Conservation (phyloP, 78 protist species). For the Dictyostelium brefeldianum region DNA sequence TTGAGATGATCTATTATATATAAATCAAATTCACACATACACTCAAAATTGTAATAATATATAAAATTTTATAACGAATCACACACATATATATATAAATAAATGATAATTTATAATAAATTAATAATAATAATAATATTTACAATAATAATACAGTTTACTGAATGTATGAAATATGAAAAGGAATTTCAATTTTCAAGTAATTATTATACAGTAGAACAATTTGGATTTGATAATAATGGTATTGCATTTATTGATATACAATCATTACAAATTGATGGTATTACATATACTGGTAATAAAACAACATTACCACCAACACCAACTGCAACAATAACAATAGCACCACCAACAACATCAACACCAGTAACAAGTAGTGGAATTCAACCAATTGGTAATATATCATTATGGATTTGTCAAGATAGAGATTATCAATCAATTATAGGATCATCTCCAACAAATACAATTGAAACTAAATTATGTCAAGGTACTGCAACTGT, state of each 20-base stretch:
- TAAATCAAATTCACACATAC: too few relatives aligned
- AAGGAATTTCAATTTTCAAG: not conserved
- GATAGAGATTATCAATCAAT: constrained; percentile 53
- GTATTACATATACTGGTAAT: not conserved
- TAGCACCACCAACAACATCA: not conserved
- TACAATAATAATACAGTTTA: not conserved
- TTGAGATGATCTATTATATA: too few relatives aligned
- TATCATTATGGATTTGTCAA: constrained; percentile 42
- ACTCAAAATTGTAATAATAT: too few relatives aligned
- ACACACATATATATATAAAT: too few relatives aligned
- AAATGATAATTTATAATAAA: too few relatives aligned
- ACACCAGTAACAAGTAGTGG: not conserved
- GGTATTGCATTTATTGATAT: constrained; percentile 6
- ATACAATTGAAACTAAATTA: constrained; percentile 45
- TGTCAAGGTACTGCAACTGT: not conserved
- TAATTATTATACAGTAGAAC: constrained; percentile 11
- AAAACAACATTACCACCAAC: too few relatives aligned
- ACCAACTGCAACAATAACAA: not conserved
- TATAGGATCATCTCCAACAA: constrained; percentile 47
- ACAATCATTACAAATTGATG: not conserved
- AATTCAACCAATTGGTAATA: not conserved
- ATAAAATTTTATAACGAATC: too few relatives aligned
- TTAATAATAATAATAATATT: too few relatives aligned
- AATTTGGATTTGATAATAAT: constrained; percentile 40
- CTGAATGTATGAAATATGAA: constrained; percentile 25